Percentiles rank a stretch among this genome's conserved stretches.
Conservation (phyloP, 176 grass and related monocot species). For the Carex kokanica region DNA sequence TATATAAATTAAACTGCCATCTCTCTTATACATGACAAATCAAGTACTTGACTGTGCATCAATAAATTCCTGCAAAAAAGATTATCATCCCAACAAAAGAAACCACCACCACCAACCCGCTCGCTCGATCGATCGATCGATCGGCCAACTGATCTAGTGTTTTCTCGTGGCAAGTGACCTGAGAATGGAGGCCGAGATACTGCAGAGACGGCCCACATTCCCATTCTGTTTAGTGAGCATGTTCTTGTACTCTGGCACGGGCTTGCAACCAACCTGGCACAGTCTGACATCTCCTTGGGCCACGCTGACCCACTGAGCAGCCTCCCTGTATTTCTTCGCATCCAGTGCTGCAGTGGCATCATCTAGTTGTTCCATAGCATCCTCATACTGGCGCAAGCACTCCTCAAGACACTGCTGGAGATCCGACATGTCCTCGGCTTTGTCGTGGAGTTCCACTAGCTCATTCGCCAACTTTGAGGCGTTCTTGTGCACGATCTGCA, state of each 20-base stretch:
- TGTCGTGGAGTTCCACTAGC: conserved; percentile 33
- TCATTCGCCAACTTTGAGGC: conserved; percentile 40
- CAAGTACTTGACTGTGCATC: conserved; percentile 13
- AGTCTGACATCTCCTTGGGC: conserved; percentile 47
- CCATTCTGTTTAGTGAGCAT: conserved; percentile 49
- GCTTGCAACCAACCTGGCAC: conserved; percentile 51
- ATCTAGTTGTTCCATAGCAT: conserved; percentile 60
- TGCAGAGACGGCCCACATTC: conserved; percentile 53
- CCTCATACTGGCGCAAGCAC: conserved; percentile 51
- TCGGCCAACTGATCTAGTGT: neutral
- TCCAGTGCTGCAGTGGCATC: conserved; percentile 47
- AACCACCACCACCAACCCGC: neutral
- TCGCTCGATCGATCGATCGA: neutral
- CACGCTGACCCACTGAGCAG: conserved; percentile 35
- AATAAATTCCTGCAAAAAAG: conserved; percentile 3
- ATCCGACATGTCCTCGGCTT: conserved; percentile 32
- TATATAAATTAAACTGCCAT: conserved; percentile 18
- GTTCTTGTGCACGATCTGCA: conserved; percentile 42
- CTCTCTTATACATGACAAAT: conserved; percentile 9
- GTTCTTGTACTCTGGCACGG: conserved; percentile 34
- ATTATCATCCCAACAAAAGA: neutral
- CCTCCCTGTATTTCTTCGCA: conserved; percentile 34
- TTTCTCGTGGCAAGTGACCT: conserved; percentile 24
- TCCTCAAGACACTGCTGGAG: conserved; percentile 63
- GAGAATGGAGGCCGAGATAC: conserved; percentile 46